Conservation (phyloP, 768 basidiomycete genomes). For the Lactifluus echinatus region DNA sequence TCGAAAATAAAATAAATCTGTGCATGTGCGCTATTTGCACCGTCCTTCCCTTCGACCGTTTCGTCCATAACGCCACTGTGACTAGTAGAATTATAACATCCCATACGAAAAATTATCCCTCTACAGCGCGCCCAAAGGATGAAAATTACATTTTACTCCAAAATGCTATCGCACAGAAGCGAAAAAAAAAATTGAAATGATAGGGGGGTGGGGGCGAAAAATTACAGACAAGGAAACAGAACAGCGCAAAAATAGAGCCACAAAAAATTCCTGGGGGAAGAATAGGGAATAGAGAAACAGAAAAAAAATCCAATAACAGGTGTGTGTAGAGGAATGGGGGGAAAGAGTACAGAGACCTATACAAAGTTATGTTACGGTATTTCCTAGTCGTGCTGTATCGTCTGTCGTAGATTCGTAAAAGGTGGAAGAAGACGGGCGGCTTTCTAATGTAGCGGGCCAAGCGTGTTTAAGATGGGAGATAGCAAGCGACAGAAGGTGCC, state of each 20-base stretch:
- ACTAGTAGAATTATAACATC: constrained; percentile 35
- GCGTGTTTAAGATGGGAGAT: neutral
- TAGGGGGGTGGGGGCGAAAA: neutral
- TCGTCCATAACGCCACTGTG: too few species aligned
- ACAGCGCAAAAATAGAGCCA: neutral
- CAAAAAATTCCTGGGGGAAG: neutral
- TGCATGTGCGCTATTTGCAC: too few species aligned
- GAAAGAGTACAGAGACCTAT: neutral
- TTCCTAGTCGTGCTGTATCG: neutral
- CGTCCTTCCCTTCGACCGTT: too few species aligned
- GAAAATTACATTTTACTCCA: constrained; percentile 7
- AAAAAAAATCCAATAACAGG: neutral
- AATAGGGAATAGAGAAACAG: neutral
- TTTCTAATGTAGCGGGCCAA: neutral
- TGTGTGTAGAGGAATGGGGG: too few species aligned
- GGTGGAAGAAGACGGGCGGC: neutral
- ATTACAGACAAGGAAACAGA: neutral
- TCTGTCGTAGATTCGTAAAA: neutral
- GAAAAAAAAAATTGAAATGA: neutral
- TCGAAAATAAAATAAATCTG: too few species aligned
- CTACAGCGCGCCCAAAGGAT: constrained; percentile 2
- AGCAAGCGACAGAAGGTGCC: neutral
- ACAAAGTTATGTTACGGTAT: neutral
- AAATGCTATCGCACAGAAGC: constrained; percentile 1
- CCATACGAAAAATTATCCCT: constrained; percentile 1